These are phyloP conservation scores for Brachypodium distachyon DNA, from an alignment of 202 grass and related monocot species.

Conservation along the genomic window DNA sequence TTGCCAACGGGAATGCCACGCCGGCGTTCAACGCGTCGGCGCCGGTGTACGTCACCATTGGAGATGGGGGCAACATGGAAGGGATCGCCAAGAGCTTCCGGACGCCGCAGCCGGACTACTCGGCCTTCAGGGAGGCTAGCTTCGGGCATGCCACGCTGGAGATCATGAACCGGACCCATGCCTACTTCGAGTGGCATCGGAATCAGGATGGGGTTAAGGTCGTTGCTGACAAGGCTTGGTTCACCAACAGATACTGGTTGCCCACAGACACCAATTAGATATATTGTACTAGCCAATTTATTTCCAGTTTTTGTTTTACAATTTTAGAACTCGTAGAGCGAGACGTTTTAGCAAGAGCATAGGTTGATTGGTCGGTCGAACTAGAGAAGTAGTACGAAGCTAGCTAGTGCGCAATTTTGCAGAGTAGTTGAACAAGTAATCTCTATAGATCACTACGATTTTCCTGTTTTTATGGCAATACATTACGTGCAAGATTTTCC, in stretches of 20 bases:
- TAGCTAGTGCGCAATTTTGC: no score
- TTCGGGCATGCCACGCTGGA: conserved; percentile 42
- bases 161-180: conserved; percentile 50
- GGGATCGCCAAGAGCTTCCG: conserved; percentile 32
- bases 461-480: no score
- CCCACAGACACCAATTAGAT: no score
- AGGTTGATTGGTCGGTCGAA: no score
- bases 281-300: no score
- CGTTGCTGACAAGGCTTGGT: conserved; percentile 30
- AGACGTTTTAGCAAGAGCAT: no score
- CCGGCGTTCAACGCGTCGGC: conserved; percentile 23
- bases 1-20: conserved; percentile 19
- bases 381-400: no score
- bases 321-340: no score
- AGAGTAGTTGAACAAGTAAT: no score
- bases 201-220: conserved; percentile 35
- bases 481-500: no score
- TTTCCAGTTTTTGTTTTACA: no score
- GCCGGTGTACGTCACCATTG: conserved; percentile 36
- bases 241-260: conserved; percentile 41
- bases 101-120: conserved; percentile 38
- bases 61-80: conserved; percentile 48
- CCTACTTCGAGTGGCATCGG: conserved; percentile 32
- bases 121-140: conserved; percentile 47
- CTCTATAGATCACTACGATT: no score